These are phyloP conservation scores for Heliocybe sulcata DNA, from an alignment of 1,284 basidiomycete genomes.

Conservation along the genomic window DNA sequence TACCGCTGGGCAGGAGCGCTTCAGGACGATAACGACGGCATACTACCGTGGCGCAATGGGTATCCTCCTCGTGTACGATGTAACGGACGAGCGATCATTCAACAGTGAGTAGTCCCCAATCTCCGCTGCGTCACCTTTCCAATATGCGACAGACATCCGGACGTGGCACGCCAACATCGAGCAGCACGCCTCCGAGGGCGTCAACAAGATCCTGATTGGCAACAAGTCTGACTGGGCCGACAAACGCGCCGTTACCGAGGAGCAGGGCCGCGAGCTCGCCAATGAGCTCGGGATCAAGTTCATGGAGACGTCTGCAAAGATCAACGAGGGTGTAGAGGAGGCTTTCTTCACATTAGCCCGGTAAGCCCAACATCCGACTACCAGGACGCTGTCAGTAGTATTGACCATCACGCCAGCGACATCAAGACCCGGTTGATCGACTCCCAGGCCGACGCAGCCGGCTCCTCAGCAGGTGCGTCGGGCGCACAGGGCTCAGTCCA, in stretches of 20 bases:
- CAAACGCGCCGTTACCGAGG: conserved; percentile 87
- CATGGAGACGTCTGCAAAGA: conserved; percentile 97
- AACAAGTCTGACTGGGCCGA: conserved; percentile 99
- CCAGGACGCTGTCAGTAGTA: not conserved
- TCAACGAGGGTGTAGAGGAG: conserved; percentile 97
- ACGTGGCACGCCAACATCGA: conserved; percentile 99
- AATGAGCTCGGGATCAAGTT: conserved; percentile 90
- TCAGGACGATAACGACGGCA: conserved; percentile 99
- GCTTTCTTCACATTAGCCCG: conserved; percentile 97
- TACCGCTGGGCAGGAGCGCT: conserved; percentile 98
- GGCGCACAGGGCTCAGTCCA: conserved; percentile 50
- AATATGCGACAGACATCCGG: conserved; percentile 72
- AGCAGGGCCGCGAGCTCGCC: conserved; percentile 79
- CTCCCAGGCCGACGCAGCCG: conserved; percentile 72
- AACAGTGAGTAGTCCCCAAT: conserved; percentile 62
- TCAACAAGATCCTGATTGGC: conserved; percentile 98
- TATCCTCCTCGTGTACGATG: conserved; percentile 97
- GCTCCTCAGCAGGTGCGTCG: conserved; percentile 31
- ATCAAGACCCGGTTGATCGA: conserved; percentile 98
- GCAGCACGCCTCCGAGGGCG: conserved; percentile 97
- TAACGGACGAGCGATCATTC: conserved; percentile 97
- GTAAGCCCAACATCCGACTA: conserved; percentile 35
- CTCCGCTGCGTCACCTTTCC: conserved; percentile 1
- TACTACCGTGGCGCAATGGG: conserved; percentile 99
- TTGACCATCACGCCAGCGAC: conserved; percentile 47